Base-by-base conservation (phyloP, 768 basidiomycete genomes). In the Exidia glandulosa region DNA sequence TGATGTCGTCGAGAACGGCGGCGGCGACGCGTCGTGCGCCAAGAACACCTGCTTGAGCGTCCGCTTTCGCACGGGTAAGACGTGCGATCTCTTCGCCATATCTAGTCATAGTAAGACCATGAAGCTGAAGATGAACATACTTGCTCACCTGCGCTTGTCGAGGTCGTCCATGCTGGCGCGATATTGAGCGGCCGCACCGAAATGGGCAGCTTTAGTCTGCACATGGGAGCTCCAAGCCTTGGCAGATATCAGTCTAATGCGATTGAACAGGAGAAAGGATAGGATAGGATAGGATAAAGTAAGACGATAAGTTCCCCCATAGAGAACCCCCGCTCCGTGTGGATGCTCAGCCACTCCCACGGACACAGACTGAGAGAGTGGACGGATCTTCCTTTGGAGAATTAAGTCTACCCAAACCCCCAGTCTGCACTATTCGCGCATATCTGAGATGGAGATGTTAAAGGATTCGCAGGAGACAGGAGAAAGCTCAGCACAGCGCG, bases 1-100 rank as follows among this genome's bases (percentile, higher is more conserved):
- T 88, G 58, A 87, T 77, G 64, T 99, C 94, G 41, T 87, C 81
- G 10, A 86, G 62, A 16, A 95, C 89, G 0, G 84, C 68, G 3
- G 79, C 72, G 3, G 83, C 74, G 9, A 89, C 80, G 33, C 83
- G 81, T 62, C 83, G 83, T 41, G 84, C 87, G 29, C 77, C 71
- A 57, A 85, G 85, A 61, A 85, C 80, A 0, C 84, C 93, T 63
- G 81, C 81, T 69, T 88, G 87, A 13, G 87, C 85, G 45, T 84
- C 76, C 1, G 69, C 68, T 36, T 82, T 83, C 2, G 93, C 92
- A 32, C 86, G 76, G 23, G 76, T 71, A 14, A 98, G 75, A 6
- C 94, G 82, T 2, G 87, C 87, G 37, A 98, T 76, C 72, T 97
- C 93, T 27, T 84, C 73, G 1, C 95, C 95, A 68, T 96, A 98